Base-by-base conservation (phyloP, 164 flowering plant genomes). In the Stephania japonica region DNA sequence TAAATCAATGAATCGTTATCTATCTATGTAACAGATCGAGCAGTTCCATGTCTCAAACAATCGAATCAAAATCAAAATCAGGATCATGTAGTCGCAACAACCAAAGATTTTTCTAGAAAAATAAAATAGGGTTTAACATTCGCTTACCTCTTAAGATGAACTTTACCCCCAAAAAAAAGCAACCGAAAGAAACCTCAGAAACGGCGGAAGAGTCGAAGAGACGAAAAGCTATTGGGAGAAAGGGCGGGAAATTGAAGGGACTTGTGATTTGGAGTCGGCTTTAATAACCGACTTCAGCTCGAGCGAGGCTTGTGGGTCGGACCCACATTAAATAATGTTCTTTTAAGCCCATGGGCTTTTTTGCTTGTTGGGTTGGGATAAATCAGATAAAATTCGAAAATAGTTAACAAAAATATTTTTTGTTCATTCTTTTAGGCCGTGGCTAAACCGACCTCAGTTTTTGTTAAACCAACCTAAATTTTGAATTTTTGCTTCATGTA, bases 81-180 rank as follows among this genome's bases (percentile, higher is more conserved):
- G 7, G 24, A 7, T 5, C 23, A 18, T 19, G 6, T 24, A 41
- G 25, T 67, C 3, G 10, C 18, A 47, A 7, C 42, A 65, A 16
- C 21, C 1, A 32, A 19, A 59, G 21, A 23, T 42, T 13, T 32
- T 4, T 2, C 38, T n/a, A 1, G 61, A 4, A 9, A 2, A 47
- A 0, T 14, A 47, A 16, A 47, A n/a, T 65, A 73, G 75, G 75
- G 59, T 73, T 73, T 18, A 42, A 43, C n/a, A 18, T 64, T 42
- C 8, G 14, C 70, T 26, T 53, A 67, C 75, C 70, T 50, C 27
- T 10, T 49, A 6, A 4, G 25, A 24, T 3, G 12, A 50, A 1
- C 64, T 12, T 21, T 65, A 61, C 69, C 32, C 21, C 42, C 13
- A 7, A 42, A 1, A 42, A 23, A 4, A 56, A 19, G 25, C 16